A percentile compares a stretch with the other conserved stretches of the same genome.
phyloP scores from a whole-genome alignment of 1,139 yeast species.

The Hansenula sp. region DNA sequence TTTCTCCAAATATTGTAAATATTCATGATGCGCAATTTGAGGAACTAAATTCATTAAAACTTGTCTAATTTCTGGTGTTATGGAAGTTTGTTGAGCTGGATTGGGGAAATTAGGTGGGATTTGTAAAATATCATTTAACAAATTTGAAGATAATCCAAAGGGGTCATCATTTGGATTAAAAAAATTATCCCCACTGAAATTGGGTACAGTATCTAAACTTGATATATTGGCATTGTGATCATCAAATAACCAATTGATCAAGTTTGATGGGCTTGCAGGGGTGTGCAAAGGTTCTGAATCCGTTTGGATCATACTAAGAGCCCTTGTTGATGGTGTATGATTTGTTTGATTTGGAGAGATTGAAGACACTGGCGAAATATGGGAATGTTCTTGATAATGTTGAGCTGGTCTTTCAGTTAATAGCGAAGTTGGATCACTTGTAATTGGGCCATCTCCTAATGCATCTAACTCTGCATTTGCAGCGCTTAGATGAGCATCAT shows the following conservation, averaged over 20 bases:
- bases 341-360: slow-evolving; percentile 7
- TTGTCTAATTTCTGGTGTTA: slow-evolving; percentile 19
- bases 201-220: slow-evolving; percentile 14
- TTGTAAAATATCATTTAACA: slow-evolving; percentile 19
- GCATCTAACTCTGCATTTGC: slow-evolving; percentile 20
- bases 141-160: slow-evolving; percentile 23
- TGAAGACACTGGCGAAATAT: slow-evolving; percentile 26
- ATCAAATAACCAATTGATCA: slow-evolving; percentile 28
- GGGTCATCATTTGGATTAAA: slow-evolving; percentile 25
- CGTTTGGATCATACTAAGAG: slow-evolving; percentile 3
- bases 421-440: slow-evolving; percentile 5
- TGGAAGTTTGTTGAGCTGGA: slow-evolving; percentile 22
- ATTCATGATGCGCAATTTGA: slow-evolving; percentile 20
- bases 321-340: background rate
- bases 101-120: slow-evolving; percentile 25
- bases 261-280: slow-evolving; percentile 20
- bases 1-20: slow-evolving; percentile 22
- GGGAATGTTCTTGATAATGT: background rate
- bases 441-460: slow-evolving; percentile 8
- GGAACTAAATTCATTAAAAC: slow-evolving; percentile 24
- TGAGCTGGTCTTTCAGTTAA: background rate
- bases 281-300: slow-evolving; percentile 5
- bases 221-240: slow-evolving; percentile 14
- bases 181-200: slow-evolving; percentile 18
- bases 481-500: slow-evolving; percentile 18